phyloP scores from a whole-genome alignment of 2,329 filamentous ascomycete species.

The Aspergillus pseudotamarii region DNA sequence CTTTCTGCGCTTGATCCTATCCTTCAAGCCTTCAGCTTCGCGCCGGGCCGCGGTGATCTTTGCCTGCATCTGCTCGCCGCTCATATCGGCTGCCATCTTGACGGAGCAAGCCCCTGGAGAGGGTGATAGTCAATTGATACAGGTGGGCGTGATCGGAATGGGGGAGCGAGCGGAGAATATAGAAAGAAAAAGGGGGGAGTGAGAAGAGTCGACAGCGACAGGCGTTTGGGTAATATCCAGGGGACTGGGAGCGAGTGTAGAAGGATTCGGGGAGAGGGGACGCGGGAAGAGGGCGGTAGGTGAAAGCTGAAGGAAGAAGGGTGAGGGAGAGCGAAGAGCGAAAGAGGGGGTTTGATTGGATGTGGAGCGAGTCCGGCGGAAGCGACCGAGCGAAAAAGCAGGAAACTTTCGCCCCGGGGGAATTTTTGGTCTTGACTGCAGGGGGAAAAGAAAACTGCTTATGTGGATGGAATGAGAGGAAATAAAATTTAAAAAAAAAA shows the following conservation, averaged over 20 bases:
- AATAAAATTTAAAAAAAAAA: neutral
- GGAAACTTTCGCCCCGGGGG: conserved; percentile 25
- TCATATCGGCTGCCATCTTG: conserved; percentile 53
- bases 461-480: neutral
- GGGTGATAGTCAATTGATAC: conserved; percentile 24
- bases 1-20: conserved; percentile 99
- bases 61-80: conserved; percentile 75
- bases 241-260: conserved; percentile 16
- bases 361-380: conserved; percentile 31
- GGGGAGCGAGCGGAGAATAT: conserved; percentile 12
- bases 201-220: conserved; percentile 40
- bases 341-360: conserved; percentile 23
- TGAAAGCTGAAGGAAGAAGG: conserved; percentile 1
- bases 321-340: conserved; percentile 10
- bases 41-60: conserved; percentile 89
- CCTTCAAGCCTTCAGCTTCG: conserved; percentile 96
- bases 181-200: conserved; percentile 13
- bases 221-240: conserved; percentile 21
- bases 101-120: conserved; percentile 30
- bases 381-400: conserved; percentile 29
- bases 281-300: conserved; percentile 15
- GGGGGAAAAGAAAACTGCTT: conserved; percentile 1
- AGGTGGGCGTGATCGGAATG: neutral
- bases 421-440: conserved; percentile 20
- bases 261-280: conserved; percentile 14